Percentiles rank a stretch among this genome's conserved stretches.
These are phyloP conservation scores for Bathelium albidoporum DNA, from an alignment of 495 filamentous ascomycete species.

Conservation along the genomic window DNA sequence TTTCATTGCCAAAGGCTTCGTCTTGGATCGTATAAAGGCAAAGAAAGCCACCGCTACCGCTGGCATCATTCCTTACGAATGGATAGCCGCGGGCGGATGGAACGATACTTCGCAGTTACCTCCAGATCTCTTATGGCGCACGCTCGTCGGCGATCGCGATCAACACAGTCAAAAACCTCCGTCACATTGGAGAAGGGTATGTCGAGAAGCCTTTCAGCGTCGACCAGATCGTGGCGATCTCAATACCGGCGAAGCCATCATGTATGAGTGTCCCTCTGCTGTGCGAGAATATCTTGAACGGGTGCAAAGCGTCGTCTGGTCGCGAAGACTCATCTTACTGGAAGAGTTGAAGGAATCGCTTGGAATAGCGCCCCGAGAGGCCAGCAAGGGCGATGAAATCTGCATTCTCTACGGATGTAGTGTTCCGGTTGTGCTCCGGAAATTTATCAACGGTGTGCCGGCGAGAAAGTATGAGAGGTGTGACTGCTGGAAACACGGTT, in stretches of 20 bases:
- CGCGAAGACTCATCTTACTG: slow-evolving; percentile 8
- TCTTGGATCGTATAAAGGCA: slow-evolving; percentile 3
- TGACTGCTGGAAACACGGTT: not conserved
- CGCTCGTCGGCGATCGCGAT: slow-evolving; percentile 9
- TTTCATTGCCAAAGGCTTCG: slow-evolving; percentile 9
- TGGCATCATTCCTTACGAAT: slow-evolving; percentile 10
- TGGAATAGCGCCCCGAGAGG: slow-evolving; percentile 9
- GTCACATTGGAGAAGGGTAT: slow-evolving; percentile 5
- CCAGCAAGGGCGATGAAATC: slow-evolving; percentile 17
- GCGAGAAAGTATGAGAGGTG: slow-evolving; percentile 2
- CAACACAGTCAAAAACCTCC: not conserved
- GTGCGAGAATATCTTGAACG: slow-evolving; percentile 9
- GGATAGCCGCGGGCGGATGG: slow-evolving; percentile 8
- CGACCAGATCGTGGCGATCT: slow-evolving; percentile 21
- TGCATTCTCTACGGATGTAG: slow-evolving; percentile 30
- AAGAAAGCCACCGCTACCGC: slow-evolving; percentile 5
- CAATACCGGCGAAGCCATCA: slow-evolving; percentile 30
- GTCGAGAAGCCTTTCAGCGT: slow-evolving; percentile 3
- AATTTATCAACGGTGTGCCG: slow-evolving; percentile 4
- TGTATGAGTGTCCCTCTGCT: slow-evolving; percentile 11
- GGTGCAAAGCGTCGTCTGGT: slow-evolving; percentile 11
- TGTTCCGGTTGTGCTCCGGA: slow-evolving; percentile 22
- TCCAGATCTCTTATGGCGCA: slow-evolving; percentile 14
- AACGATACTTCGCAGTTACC: not conserved
- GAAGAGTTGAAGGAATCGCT: slow-evolving; percentile 4